Conservation (phyloP, 768 basidiomycete genomes). For the Pleurotus salmoneostramineus region DNA sequence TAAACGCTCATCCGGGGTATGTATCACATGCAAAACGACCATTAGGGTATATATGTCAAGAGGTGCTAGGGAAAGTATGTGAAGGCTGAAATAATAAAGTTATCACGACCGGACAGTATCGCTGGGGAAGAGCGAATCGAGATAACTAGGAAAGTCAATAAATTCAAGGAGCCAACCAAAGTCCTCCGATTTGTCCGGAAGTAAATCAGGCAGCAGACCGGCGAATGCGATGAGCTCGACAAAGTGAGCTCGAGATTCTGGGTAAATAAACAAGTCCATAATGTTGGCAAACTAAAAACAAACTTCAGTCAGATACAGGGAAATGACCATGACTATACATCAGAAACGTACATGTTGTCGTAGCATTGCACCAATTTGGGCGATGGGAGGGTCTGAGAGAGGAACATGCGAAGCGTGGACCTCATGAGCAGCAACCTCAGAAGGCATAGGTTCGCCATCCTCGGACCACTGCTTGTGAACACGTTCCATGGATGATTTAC, state of each 20-base stretch:
- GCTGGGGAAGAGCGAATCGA: neutral
- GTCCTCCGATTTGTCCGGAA: neutral
- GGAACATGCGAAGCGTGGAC: conserved; percentile 15
- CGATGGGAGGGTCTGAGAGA: conserved; percentile 24
- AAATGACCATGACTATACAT: neutral
- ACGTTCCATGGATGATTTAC: conserved; percentile 27
- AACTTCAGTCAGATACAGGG: neutral
- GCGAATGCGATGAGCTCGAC: conserved; percentile 48
- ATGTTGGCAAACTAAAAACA: conserved; percentile 48
- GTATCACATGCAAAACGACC: too few relatives aligned
- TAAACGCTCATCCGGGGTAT: too few relatives aligned
- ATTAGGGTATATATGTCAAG: too few relatives aligned
- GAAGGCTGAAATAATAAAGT: too few relatives aligned
- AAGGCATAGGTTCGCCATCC: conserved; percentile 31
- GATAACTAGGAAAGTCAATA: neutral
- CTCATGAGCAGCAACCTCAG: conserved; percentile 21
- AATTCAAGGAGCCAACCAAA: neutral
- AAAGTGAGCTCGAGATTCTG: conserved; percentile 71
- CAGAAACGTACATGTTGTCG: conserved; percentile 49
- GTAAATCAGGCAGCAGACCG: conserved; percentile 28
- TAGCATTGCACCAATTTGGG: conserved; percentile 48
- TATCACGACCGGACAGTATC: neutral
- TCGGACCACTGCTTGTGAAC: conserved; percentile 41
- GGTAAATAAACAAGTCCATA: conserved; percentile 61
- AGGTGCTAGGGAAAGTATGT: too few relatives aligned